Evolutionary conservation across 2,329 filamentous ascomycete genomes (phyloP).

Genomic region (Beauveria sp.): DNA sequence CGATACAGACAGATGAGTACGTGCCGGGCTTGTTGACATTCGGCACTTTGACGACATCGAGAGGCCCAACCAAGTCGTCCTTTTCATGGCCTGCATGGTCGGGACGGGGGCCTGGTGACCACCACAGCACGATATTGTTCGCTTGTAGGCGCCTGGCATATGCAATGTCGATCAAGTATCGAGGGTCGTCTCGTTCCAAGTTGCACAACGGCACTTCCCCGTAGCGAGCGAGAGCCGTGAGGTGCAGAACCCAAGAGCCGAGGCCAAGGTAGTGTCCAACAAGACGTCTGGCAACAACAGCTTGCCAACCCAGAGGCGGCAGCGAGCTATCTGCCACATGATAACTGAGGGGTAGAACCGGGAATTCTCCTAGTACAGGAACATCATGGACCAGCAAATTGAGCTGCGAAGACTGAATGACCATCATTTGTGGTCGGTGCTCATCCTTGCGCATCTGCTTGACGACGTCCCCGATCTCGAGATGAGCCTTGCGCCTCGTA

Average conservation of each 20-base stretch:
- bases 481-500: conserved; percentile 77
- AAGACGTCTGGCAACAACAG: conserved; percentile 75
- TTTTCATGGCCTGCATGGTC: conserved; percentile 95
- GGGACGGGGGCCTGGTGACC: conserved; percentile 78
- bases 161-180: conserved; percentile 90
- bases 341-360: conserved; percentile 71
- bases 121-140: conserved; percentile 94
- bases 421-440: conserved; percentile 68
- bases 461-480: conserved; percentile 79
- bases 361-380: conserved; percentile 74
- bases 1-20: conserved; percentile 93
- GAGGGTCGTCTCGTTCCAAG: conserved; percentile 85
- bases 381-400: conserved; percentile 78
- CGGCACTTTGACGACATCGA: conserved; percentile 88
- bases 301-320: conserved; percentile 89
- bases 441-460: conserved; percentile 90
- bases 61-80: conserved; percentile 74
- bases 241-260: conserved; percentile 84
- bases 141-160: conserved; percentile 85
- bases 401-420: conserved; percentile 83
- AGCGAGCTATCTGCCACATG: conserved; percentile 80
- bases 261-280: conserved; percentile 87
- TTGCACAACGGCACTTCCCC: conserved; percentile 95
- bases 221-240: conserved; percentile 81
- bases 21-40: conserved; percentile 88